Percentiles rank a stretch among this genome's conserved stretches.
These are phyloP conservation scores for Microcyclospora pomicola DNA, from an alignment of 2,329 filamentous ascomycete species.

Conservation along the genomic window DNA sequence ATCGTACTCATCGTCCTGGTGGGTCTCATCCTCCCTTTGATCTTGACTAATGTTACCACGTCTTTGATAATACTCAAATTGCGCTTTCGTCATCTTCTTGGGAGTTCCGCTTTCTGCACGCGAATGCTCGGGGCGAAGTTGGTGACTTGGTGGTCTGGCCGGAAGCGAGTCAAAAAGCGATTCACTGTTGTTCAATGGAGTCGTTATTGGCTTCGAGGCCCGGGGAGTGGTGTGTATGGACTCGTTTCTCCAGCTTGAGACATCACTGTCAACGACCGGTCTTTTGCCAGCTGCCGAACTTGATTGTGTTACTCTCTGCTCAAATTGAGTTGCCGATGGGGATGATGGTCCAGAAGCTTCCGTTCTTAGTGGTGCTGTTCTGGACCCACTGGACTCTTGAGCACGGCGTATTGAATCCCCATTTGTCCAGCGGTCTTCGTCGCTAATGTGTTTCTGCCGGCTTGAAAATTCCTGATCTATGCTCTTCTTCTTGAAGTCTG, in stretches of 20 bases:
- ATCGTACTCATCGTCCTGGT: constrained; percentile 47
- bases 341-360: no score
- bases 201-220: constrained; percentile 3
- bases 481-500: constrained; percentile 6
- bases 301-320: constrained; percentile 14
- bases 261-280: constrained; percentile 10
- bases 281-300: constrained; percentile 11
- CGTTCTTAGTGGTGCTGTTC: not conserved
- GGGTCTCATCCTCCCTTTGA: constrained; percentile 28
- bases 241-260: constrained; percentile 8
- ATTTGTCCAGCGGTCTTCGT: constrained; percentile 16
- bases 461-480: constrained; percentile 10
- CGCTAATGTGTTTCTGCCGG: constrained; percentile 15
- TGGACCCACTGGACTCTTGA: constrained; percentile 1
- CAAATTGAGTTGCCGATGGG: not conserved
- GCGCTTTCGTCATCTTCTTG: constrained; percentile 79
- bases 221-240: constrained; percentile 14
- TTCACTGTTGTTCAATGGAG: constrained; percentile 8
- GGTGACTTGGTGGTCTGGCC: constrained; percentile 19
- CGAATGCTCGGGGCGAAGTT: constrained; percentile 14
- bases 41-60: constrained; percentile 36
- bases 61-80: constrained; percentile 69
- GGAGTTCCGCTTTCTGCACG: constrained; percentile 12
- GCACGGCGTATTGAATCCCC: constrained; percentile 11
- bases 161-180: constrained; percentile 21